Conservation (phyloP, 306 rosid genomes). For the Pyrus betulifolia region DNA sequence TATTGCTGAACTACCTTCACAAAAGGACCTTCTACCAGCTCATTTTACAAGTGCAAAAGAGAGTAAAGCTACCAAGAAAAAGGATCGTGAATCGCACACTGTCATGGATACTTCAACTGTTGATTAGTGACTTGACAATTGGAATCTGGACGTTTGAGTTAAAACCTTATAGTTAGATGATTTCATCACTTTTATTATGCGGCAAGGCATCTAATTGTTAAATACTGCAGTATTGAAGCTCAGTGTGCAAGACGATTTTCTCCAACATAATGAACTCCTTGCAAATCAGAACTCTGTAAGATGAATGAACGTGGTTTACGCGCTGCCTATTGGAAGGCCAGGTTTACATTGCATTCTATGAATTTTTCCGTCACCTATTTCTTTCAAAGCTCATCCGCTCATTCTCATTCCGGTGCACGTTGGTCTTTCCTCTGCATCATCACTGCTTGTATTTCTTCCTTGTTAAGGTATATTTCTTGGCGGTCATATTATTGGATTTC, state of each 20-base stretch:
- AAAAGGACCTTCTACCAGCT: slow-evolving; percentile 52
- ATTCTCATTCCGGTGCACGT: background rate
- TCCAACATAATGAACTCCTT: background rate
- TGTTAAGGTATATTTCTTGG: background rate
- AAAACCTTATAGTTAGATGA: background rate
- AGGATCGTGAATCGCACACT: slow-evolving; percentile 10
- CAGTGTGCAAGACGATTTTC: background rate
- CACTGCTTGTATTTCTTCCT: background rate
- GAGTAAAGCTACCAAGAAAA: slow-evolving; percentile 30
- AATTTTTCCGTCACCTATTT: background rate
- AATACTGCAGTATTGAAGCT: too few relatives aligned
- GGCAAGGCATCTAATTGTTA: too few relatives aligned
- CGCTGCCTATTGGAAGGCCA: background rate
- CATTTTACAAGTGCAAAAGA: slow-evolving; percentile 34
- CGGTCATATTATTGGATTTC: background rate
- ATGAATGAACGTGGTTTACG: background rate
- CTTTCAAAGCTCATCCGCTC: background rate
- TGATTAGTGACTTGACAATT: background rate
- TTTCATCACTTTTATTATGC: background rate
- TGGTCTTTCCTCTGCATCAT: background rate
- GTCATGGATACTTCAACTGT: slow-evolving; percentile 18
- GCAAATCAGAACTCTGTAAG: background rate
- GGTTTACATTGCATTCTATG: background rate
- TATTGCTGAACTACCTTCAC: slow-evolving; percentile 86
- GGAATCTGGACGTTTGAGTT: background rate